These are phyloP conservation scores for Ilyonectria robusta DNA, from an alignment of 2,329 filamentous ascomycete species.

Conservation along the genomic window DNA sequence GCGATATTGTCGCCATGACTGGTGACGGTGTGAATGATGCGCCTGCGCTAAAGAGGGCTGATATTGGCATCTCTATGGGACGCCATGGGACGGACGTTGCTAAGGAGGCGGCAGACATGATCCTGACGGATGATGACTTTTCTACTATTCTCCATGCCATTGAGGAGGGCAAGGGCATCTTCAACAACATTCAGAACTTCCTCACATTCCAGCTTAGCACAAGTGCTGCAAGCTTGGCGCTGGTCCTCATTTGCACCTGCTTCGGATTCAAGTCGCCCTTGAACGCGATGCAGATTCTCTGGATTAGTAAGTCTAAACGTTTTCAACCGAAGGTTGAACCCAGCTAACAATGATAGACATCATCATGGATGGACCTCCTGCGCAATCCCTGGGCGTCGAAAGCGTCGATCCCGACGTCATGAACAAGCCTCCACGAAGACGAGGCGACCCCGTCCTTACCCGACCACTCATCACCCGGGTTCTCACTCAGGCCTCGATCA, in stretches of 20 bases:
- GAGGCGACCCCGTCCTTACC: conserved; percentile 93
- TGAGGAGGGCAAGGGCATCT: conserved; percentile 98
- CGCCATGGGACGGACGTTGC: conserved; percentile 95
- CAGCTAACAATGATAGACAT: conserved; percentile 77
- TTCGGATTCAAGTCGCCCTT: conserved; percentile 95
- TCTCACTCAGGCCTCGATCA: conserved; percentile 86
- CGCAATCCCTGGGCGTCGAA: conserved; percentile 96
- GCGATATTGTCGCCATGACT: conserved; percentile 99
- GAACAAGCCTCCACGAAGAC: conserved; percentile 86
- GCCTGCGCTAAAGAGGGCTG: conserved; percentile 94
- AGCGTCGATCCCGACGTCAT: conserved; percentile 95
- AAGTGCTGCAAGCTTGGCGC: conserved; percentile 90
- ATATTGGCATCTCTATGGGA: conserved; percentile 98
- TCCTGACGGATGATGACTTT: conserved; percentile 90
- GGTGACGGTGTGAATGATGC: conserved; percentile 99
- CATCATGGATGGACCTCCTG: conserved; percentile 98
- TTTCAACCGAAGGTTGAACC: background rate
- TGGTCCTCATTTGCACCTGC: conserved; percentile 93
- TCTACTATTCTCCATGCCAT: conserved; percentile 94
- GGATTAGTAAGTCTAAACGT: conserved; percentile 86
- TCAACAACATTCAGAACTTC: conserved; percentile 99
- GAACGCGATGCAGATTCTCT: conserved; percentile 99
- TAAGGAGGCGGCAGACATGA: conserved; percentile 96
- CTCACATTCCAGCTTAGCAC: conserved; percentile 98
- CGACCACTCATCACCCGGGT: conserved; percentile 85